A percentile compares a stretch with the other conserved stretches of the same genome.
These are phyloP conservation scores for Lentinula sp. DNA, from an alignment of 768 basidiomycete genomes.

Conservation along the genomic window DNA sequence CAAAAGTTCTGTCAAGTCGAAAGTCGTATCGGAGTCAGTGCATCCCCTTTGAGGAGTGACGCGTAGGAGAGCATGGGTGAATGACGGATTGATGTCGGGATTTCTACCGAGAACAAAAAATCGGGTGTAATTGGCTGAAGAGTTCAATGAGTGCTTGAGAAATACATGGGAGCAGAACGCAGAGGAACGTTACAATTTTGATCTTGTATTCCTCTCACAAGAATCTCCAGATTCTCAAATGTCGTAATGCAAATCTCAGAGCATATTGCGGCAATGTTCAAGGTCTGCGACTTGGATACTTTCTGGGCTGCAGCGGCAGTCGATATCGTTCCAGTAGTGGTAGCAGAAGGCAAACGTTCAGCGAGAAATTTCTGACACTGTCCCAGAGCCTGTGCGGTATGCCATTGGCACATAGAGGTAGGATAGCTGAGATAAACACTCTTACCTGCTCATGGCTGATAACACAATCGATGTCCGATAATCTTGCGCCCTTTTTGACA, in stretches of 20 bases:
- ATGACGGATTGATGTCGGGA: constrained; percentile 16
- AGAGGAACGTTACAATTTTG: constrained; percentile 33
- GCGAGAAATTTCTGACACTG: constrained; percentile 66
- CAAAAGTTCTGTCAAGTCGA: not conserved
- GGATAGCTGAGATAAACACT: not conserved
- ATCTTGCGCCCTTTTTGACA: constrained; percentile 48
- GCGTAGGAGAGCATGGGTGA: constrained; percentile 5
- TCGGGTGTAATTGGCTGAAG: constrained; percentile 59
- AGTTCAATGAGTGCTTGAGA: not conserved
- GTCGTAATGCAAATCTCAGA: constrained; percentile 56
- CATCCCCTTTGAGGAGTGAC: not conserved
- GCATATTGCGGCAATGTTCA: constrained; percentile 66
- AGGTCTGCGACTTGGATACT: constrained; percentile 29
- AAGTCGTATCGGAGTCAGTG: not conserved
- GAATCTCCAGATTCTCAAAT: constrained; percentile 56
- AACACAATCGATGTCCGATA: constrained; percentile 49
- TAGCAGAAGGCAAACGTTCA: constrained; percentile 44
- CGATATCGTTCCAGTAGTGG: constrained; percentile 54
- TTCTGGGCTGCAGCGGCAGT: constrained; percentile 66
- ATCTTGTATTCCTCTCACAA: constrained; percentile 62
- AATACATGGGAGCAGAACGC: not conserved
- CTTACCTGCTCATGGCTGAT: constrained; percentile 78
- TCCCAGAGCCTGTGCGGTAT: constrained; percentile 24
- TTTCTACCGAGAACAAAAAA: constrained; percentile 54
- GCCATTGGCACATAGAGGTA: not conserved